Conservation (phyloP, 345 rosid genomes). For the Eucalyptus pauciflora region DNA sequence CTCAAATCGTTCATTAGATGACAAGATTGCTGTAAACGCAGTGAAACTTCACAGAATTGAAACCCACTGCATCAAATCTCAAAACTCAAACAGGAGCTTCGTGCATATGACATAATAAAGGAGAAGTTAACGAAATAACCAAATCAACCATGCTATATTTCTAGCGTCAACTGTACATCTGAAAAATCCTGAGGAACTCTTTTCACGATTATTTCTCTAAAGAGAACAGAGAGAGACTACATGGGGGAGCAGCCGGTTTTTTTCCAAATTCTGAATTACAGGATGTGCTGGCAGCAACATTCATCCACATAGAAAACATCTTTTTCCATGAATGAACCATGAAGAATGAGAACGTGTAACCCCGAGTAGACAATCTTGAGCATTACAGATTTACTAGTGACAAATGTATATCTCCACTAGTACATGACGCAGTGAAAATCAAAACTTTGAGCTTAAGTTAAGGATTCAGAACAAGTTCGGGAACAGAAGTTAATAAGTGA, state of each 20-base stretch:
- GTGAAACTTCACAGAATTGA: background rate
- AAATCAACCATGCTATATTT: background rate
- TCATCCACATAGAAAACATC: background rate
- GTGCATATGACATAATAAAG: background rate
- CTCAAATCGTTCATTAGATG: background rate
- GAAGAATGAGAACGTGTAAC: background rate
- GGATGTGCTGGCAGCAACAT: background rate
- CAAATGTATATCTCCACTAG: background rate
- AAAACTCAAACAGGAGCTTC: background rate
- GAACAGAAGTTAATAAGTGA: background rate
- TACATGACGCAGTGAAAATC: background rate
- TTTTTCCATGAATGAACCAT: no score
- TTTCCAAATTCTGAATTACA: background rate
- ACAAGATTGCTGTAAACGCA: background rate
- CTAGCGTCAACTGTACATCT: background rate
- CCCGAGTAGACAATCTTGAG: background rate
- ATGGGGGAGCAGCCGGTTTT: background rate
- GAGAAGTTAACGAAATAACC: background rate
- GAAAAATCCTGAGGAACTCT: background rate
- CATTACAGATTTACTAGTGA: background rate
- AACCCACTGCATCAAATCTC: background rate
- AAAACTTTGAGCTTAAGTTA: background rate
- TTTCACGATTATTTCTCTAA: background rate
- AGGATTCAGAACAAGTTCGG: background rate
- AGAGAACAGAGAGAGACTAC: background rate